Evolutionary conservation across 768 basidiomycete species (phyloP).

Genomic region (Boletus edulis): DNA sequence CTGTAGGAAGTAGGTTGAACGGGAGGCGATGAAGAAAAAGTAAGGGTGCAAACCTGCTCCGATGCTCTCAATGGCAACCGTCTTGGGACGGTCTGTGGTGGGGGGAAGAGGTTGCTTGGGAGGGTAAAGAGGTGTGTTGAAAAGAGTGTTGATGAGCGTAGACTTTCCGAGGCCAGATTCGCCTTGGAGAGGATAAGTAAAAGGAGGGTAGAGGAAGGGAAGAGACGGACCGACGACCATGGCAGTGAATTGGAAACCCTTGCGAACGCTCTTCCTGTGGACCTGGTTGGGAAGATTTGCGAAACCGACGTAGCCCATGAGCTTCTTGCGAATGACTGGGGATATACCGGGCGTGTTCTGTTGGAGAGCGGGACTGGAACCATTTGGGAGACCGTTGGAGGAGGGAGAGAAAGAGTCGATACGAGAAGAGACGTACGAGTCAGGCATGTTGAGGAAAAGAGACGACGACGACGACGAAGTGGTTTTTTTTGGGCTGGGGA

Average conservation of each 20-base stretch:
- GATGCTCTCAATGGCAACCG: constrained; percentile 97
- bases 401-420: constrained; percentile 55
- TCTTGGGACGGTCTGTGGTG: constrained; percentile 83
- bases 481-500: constrained; percentile 46
- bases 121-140: constrained; percentile 94
- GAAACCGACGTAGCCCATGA: constrained; percentile 94
- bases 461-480: constrained; percentile 26
- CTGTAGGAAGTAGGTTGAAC: constrained; percentile 44
- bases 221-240: constrained; percentile 94
- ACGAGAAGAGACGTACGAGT: constrained; percentile 67
- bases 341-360: constrained; percentile 30
- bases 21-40: neutral
- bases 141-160: constrained; percentile 97
- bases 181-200: constrained; percentile 44
- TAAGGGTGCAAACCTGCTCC: constrained; percentile 70
- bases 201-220: constrained; percentile 10
- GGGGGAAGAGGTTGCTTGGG: constrained; percentile 83
- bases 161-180: constrained; percentile 99
- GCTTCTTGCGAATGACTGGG: constrained; percentile 75
- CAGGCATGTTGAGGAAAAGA: constrained; percentile 50
- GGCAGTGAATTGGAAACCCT: constrained; percentile 97
- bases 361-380: constrained; percentile 60
- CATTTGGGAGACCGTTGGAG: constrained; percentile 60
- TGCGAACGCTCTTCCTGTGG: constrained; percentile 96
- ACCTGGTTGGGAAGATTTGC: constrained; percentile 99